These are phyloP conservation scores for Candida tunisiensis DNA, from an alignment of 1,139 yeast species.

Conservation along the genomic window DNA sequence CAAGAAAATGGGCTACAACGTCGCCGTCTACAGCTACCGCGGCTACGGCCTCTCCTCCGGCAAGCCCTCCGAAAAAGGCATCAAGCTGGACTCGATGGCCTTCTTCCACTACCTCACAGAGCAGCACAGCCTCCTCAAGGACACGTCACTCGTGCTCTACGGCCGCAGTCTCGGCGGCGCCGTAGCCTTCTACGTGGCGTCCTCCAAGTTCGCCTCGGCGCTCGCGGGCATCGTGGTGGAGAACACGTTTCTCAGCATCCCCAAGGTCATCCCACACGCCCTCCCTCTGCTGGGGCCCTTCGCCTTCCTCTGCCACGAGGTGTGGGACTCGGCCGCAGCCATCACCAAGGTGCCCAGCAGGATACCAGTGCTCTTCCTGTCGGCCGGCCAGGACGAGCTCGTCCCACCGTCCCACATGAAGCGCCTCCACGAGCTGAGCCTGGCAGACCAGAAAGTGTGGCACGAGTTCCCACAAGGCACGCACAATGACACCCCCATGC, in stretches of 20 bases:
- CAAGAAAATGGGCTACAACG: constrained; percentile 52
- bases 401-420: constrained; percentile 85
- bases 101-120: constrained; percentile 39
- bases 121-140: constrained; percentile 32
- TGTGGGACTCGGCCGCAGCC: constrained; percentile 64
- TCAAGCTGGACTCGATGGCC: constrained; percentile 69
- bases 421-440: constrained; percentile 27
- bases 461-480: constrained; percentile 38
- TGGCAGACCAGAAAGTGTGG: constrained; percentile 17
- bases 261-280: constrained; percentile 68
- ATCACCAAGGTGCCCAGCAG: constrained; percentile 34
- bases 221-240: constrained; percentile 60
- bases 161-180: constrained; percentile 96
- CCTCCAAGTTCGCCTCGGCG: constrained; percentile 24
- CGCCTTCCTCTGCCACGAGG: constrained; percentile 52
- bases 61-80: constrained; percentile 54
- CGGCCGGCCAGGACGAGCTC: constrained; percentile 71
- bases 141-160: constrained; percentile 47
- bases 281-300: constrained; percentile 52
- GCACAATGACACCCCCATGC: constrained; percentile 70
- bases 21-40: constrained; percentile 72
- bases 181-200: constrained; percentile 70
- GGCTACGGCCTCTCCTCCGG: constrained; percentile 90
- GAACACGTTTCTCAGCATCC: constrained; percentile 68
- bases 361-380: constrained; percentile 53